Conservation (phyloP, 805 yeast species). For the Saturnispora quitensis region DNA sequence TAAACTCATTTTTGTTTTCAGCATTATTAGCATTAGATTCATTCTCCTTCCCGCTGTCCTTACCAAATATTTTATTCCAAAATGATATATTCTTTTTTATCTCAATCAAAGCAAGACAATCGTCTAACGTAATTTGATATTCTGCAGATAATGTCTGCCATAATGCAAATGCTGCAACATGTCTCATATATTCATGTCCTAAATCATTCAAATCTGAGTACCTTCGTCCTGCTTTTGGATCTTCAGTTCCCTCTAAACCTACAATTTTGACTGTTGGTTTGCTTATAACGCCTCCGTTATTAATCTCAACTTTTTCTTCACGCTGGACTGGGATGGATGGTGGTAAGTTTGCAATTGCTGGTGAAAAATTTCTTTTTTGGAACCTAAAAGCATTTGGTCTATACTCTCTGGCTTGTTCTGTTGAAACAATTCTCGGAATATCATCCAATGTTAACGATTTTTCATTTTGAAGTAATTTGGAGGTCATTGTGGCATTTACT, state of each 20-base stretch:
- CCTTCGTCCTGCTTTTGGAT: conserved; percentile 18
- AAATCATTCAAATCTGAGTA: conserved; percentile 53
- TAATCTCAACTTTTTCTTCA: background rate
- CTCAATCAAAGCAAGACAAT: conserved; percentile 34
- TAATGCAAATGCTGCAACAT: conserved; percentile 48
- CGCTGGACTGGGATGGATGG: conserved; percentile 22
- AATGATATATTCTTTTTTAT: conserved; percentile 36
- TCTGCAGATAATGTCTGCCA: conserved; percentile 26
- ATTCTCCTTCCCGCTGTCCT: background rate
- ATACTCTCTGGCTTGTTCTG: conserved; percentile 90
- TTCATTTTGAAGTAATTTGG: conserved; percentile 67
- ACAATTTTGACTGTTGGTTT: background rate
- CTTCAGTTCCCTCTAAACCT: background rate
- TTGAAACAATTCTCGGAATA: conserved; percentile 93
- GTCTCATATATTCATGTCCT: conserved; percentile 52
- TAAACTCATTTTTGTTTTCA: conserved; percentile 11
- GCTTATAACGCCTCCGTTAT: background rate
- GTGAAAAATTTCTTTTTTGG: conserved; percentile 37
- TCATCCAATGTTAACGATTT: conserved; percentile 88
- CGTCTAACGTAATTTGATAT: conserved; percentile 26
- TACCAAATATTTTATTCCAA: conserved; percentile 42
- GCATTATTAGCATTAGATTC: background rate
- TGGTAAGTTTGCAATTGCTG: conserved; percentile 30
- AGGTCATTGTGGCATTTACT: conserved; percentile 39
- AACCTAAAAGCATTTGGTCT: conserved; percentile 89